These are phyloP conservation scores for Fragaria vesca DNA, from an alignment of 306 rosid species.

Conservation along the genomic window DNA sequence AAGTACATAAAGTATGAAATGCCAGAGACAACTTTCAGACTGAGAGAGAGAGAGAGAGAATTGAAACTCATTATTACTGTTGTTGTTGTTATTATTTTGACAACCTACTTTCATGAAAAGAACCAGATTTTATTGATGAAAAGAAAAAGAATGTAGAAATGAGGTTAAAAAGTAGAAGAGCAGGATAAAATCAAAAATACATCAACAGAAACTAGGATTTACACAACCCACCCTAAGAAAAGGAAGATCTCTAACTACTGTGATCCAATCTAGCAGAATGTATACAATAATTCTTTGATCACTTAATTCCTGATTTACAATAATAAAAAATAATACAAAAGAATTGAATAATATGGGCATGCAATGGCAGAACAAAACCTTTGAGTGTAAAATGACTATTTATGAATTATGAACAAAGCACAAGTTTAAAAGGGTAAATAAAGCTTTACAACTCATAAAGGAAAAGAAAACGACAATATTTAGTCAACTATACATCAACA, in stretches of 20 bases:
- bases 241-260: not conserved
- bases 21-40: not conserved
- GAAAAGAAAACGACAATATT: not conserved
- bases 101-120: not conserved
- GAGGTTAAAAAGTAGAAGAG: not conserved
- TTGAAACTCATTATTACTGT: not conserved
- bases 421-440: not conserved
- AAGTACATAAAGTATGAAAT: not conserved
- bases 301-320: not conserved
- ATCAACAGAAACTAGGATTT: not conserved
- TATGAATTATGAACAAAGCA: not conserved
- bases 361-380: not conserved
- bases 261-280: not conserved
- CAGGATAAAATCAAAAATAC: not conserved
- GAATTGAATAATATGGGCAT: not conserved
- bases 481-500: not conserved
- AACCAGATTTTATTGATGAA: not conserved
- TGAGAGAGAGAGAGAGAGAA: not conserved
- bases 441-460: not conserved
- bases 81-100: not conserved
- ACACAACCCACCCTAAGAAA: not conserved
- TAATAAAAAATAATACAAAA: not conserved
- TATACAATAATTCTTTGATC: not conserved
- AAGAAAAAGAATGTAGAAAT: not conserved
- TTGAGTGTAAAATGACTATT: not conserved